Evolutionary conservation across 345 rosid species (phyloP).

Genomic region (Salix purpurea): DNA sequence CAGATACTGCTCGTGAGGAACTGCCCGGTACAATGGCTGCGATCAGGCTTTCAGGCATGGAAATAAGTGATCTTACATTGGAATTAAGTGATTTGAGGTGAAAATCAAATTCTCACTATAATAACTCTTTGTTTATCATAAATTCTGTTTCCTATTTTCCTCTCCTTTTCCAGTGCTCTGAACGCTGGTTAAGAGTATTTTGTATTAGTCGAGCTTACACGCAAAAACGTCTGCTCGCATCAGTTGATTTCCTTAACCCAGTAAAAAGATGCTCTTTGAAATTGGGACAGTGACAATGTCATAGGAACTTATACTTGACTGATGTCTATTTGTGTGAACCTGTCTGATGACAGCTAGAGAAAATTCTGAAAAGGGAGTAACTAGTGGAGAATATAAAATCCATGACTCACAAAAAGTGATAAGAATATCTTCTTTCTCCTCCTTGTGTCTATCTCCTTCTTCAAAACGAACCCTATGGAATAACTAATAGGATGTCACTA

Average conservation of each 20-base stretch:
- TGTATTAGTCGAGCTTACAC: background rate
- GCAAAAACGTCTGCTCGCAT: background rate
- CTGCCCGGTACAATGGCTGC: slow-evolving; percentile 94
- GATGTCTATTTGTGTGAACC: background rate
- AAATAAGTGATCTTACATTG: slow-evolving; percentile 91
- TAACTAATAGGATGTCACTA: too few relatives aligned
- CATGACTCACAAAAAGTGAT: too few relatives aligned
- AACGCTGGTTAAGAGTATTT: background rate
- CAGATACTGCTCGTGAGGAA: slow-evolving; percentile 88
- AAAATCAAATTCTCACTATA: background rate
- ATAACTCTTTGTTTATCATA: background rate
- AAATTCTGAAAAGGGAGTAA: too few relatives aligned
- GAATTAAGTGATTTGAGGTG: slow-evolving; percentile 91
- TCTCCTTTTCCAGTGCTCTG: background rate
- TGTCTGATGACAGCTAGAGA: background rate
- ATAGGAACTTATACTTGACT: background rate
- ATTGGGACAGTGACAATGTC: too few relatives aligned
- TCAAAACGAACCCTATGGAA: too few relatives aligned
- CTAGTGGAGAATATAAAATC: too few relatives aligned
- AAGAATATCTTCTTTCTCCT: too few relatives aligned
- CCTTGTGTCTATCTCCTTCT: too few relatives aligned
- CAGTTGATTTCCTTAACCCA: background rate
- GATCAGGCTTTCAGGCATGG: slow-evolving; percentile 93
- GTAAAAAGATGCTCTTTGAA: background rate
- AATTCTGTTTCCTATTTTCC: background rate